These are phyloP conservation scores for Phylloporus sp. DNA, from an alignment of 768 basidiomycete species.

Conservation along the genomic window DNA sequence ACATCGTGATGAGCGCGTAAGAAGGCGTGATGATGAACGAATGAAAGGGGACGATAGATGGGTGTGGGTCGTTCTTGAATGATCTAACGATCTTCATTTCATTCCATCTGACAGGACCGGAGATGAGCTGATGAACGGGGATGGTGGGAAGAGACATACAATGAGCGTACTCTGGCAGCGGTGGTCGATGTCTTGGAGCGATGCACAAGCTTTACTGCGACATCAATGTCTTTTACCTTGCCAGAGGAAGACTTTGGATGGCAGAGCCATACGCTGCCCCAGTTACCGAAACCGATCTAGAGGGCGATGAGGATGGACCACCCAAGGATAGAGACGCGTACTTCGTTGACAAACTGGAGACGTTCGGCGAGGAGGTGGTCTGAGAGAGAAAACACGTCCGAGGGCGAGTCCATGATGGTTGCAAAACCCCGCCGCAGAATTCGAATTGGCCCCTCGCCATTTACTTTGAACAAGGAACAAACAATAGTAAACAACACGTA, in stretches of 20 bases:
- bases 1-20: conserved; percentile 93
- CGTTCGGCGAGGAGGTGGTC: conserved; percentile 69
- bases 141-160: conserved; percentile 46
- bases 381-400: conserved; percentile 71
- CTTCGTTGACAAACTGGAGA: conserved; percentile 75
- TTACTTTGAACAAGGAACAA: conserved; percentile 27
- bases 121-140: conserved; percentile 1
- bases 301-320: not conserved
- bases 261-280: conserved; percentile 89
- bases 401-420: conserved; percentile 25
- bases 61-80: conserved; percentile 82
- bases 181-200: conserved; percentile 77
- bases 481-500: conserved; percentile 31
- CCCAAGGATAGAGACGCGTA: conserved; percentile 27
- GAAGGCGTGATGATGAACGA: conserved; percentile 91
- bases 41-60: conserved; percentile 89
- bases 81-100: conserved; percentile 94
- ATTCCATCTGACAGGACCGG: conserved; percentile 66
- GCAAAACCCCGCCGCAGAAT: conserved; percentile 12
- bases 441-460: not conserved
- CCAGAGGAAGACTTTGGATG: conserved; percentile 49
- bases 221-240: conserved; percentile 46
- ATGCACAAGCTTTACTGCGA: conserved; percentile 94
- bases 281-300: conserved; percentile 90
- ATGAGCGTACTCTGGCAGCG: conserved; percentile 82